A percentile compares a stretch with the other conserved stretches of the same genome.
Evolutionary conservation across 2,329 filamentous ascomycete genomes (phyloP).

Genomic region (Didymella arachidicola): DNA sequence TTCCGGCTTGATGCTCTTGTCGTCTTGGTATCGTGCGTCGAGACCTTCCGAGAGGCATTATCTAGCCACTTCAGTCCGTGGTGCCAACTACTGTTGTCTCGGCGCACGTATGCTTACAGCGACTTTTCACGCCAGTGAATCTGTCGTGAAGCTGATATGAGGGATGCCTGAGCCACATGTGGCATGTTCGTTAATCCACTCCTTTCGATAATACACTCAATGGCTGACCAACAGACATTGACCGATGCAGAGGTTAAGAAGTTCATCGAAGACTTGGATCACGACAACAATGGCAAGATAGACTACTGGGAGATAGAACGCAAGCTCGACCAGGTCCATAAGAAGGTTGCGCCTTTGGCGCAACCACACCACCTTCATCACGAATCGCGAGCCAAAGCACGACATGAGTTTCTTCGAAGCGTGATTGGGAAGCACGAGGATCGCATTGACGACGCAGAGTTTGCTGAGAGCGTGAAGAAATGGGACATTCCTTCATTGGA

Average conservation of each 20-base stretch:
- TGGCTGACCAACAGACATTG: conserved; percentile 39
- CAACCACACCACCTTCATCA: conserved; percentile 57
- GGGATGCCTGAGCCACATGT: conserved; percentile 24
- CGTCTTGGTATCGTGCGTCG: conserved; percentile 29
- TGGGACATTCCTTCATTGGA: conserved; percentile 61
- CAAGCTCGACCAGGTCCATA: conserved; percentile 62
- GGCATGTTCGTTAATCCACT: conserved; percentile 10
- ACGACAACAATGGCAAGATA: conserved; percentile 61
- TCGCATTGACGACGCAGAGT: conserved; percentile 58
- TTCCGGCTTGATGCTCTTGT: conserved; percentile 39
- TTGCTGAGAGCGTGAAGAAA: conserved; percentile 53
- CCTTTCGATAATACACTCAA: conserved; percentile 11
- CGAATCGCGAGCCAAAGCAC: conserved; percentile 48
- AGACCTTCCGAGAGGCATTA: conserved; percentile 18
- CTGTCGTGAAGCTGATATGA: conserved; percentile 16
- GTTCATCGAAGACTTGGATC: conserved; percentile 63
- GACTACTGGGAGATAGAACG: conserved; percentile 62
- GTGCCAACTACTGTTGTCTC: conserved; percentile 28
- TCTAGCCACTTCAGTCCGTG: conserved; percentile 15
- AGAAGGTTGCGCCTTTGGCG: conserved; percentile 59
- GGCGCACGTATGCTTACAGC: conserved; percentile 39
- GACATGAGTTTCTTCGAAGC: conserved; percentile 61
- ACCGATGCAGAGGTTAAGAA: conserved; percentile 59
- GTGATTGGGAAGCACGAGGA: conserved; percentile 57
- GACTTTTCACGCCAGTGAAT: conserved; percentile 18